These are phyloP conservation scores for Herpetospermum pedunculosum DNA, from an alignment of 306 rosid species.

Conservation along the genomic window DNA sequence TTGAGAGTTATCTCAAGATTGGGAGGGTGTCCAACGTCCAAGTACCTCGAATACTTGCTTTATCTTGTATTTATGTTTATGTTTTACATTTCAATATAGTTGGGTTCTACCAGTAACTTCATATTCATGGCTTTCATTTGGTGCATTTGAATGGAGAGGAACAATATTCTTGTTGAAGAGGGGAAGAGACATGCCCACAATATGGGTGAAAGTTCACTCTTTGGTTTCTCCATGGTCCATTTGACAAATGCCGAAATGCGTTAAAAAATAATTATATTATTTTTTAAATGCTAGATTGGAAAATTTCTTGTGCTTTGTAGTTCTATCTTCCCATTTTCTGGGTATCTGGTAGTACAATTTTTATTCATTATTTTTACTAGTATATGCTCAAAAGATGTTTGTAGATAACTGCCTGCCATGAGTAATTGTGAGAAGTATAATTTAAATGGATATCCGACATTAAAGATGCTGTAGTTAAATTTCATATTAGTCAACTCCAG, in stretches of 20 bases:
- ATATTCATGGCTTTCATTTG: not conserved
- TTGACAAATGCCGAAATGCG: not conserved
- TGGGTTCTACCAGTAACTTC: too few species aligned
- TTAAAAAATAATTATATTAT: not conserved
- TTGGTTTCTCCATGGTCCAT: not conserved
- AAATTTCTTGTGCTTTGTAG: not conserved
- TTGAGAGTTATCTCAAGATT: too few species aligned
- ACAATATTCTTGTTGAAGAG: not conserved
- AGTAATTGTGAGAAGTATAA: not conserved
- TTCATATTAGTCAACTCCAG: not conserved
- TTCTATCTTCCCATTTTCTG: not conserved
- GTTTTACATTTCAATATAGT: too few species aligned
- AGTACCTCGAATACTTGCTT: too few species aligned
- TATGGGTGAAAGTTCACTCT: not conserved
- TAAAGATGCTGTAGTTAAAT: not conserved
- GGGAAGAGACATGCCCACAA: not conserved
- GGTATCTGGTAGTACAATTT: not conserved
- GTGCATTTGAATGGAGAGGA: not conserved
- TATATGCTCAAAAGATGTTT: not conserved
- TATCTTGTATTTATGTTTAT: too few species aligned
- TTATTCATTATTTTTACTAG: not conserved
- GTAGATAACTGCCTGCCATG: not conserved
- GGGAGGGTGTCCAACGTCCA: too few species aligned
- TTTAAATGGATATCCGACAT: not conserved
- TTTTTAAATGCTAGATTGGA: not conserved